These are phyloP conservation scores for Mycena maculata DNA, from an alignment of 768 basidiomycete genomes.

Conservation along the genomic window DNA sequence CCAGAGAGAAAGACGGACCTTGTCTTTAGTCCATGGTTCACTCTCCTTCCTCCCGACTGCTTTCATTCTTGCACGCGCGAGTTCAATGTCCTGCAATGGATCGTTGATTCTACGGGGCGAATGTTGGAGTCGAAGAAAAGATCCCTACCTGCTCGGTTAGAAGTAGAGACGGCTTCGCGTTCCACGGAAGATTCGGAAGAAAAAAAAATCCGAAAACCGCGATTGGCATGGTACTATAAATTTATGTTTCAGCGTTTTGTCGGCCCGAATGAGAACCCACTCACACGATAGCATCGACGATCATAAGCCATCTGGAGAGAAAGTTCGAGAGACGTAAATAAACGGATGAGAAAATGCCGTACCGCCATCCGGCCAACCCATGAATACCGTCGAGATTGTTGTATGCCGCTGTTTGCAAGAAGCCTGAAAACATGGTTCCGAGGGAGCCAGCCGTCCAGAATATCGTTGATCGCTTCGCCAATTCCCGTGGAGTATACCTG, in stretches of 20 bases:
- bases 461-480: conserved; percentile 32
- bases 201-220: conserved; percentile 33
- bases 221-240: conserved; percentile 29
- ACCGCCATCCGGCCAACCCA: conserved; percentile 35
- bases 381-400: conserved; percentile 30
- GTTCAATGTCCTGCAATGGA: conserved; percentile 22
- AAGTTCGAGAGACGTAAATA: neutral
- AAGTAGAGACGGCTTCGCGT: conserved; percentile 23
- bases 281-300: conserved; percentile 35
- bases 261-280: neutral
- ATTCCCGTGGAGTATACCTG: conserved; percentile 36
- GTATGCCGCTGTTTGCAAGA: conserved; percentile 35
- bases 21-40: conserved; percentile 30
- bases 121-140: neutral
- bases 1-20: neutral
- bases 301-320: conserved; percentile 31
- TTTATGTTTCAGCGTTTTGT: neutral
- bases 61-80: conserved; percentile 33
- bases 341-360: neutral
- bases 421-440: conserved; percentile 37
- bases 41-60: conserved; percentile 33
- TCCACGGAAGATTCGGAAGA: conserved; percentile 32
- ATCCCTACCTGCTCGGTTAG: conserved; percentile 17
- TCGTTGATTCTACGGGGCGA: neutral
- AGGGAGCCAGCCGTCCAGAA: conserved; percentile 35